Evolutionary conservation across 2,329 filamentous ascomycete species (phyloP), one percentile per base, ranked within the genome.

Genomic region (Talaromyces sp.): DNA sequence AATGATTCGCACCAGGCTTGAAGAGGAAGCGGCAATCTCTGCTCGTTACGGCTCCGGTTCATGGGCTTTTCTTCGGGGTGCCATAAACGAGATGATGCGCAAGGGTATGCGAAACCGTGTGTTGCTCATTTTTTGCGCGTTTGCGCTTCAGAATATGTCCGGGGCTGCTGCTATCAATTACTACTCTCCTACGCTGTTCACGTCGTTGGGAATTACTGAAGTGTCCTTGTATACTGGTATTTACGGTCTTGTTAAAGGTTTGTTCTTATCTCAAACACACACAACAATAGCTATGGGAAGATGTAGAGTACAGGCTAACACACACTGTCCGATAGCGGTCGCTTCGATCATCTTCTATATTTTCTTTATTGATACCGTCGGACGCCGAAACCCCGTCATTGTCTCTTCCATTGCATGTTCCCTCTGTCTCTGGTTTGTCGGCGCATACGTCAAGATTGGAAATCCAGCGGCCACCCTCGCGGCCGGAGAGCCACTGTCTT

Each of bases 1-100:
- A 57, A 85, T 81, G 62, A 87, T 92, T 61, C 79, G 36, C 5
- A 53, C 76, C 78, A 7, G 77, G 83, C 21, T 77, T 80, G 58
- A 79, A 77, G 64, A 74, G 83, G 63, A 77, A 75, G 59, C 81
- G 81, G 66, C 51, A 1, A 61, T 63, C 22, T 54, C 60, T 15
- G 46, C 37, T 39, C 64, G 45, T 57, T 64, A 63, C 57, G 64
- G 57, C 56, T 64, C 46, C 64, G 72, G 53, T 4, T 43, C 59
- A 22, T 63, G 60, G 60, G 64, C 63, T 5, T 65, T 64, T n/a
- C 58, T 66, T 22, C 63, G 61, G n/a, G 64, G 65, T 17, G 63
- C 64, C 10, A 53, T 65, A 19, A 59, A 62, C 19, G 65, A 66
- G 36, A 57, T 61, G 2, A 25, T 22, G 22, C 41, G 41, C 22